Base-by-base conservation (phyloP, 306 rosid genomes). In the Vigna trinervia region DNA sequence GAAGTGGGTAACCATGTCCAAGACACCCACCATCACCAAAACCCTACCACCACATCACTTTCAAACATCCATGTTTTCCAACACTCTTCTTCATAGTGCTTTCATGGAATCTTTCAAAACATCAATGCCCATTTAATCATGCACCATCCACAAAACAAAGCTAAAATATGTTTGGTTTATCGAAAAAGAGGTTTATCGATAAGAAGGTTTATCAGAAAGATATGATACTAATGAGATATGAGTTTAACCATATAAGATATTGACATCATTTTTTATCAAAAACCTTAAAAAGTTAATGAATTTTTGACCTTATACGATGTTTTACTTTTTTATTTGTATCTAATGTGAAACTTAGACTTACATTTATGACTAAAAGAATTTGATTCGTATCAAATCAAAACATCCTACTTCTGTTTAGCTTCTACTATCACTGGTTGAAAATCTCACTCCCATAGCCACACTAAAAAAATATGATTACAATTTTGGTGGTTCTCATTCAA, bases 31-130 rank as follows among this genome's bases (percentile, higher is more conserved):
- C 63, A 57, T 7, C n/a, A 57, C 8, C 5, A 11, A 3, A 4
- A 57, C 63, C 63, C 63, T 57, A 22, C 63, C 34, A 57, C 63
- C 34, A 57, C 63, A 9, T 57, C 63, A 57, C 36, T 57, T 22
- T 23, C 63, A 11, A 23, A 22, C 36, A 57, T 57, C 63, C 11
- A 20, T 56, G 62, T 56, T 56, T 56, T 56, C 62, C 15, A 56
- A 56, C 26, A 20, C 60, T 22, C 30, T 22, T 56, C 14, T 2
- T 57, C 28, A 22, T 11, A 22, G 62, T 56, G 62, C 3, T 22
- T 22, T 22, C 62, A 12, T 57, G 32, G 13, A 57, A 57, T 57
- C 34, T 57, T 57, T 57, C 36, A 57, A 57, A 57, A 57, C 12
- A 11, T 57, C 13, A 57, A 56, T 19, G 30, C 59, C 0, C 6